Base-by-base conservation (phyloP, 805 yeast genomes). In the Debaryomyces maramus region DNA sequence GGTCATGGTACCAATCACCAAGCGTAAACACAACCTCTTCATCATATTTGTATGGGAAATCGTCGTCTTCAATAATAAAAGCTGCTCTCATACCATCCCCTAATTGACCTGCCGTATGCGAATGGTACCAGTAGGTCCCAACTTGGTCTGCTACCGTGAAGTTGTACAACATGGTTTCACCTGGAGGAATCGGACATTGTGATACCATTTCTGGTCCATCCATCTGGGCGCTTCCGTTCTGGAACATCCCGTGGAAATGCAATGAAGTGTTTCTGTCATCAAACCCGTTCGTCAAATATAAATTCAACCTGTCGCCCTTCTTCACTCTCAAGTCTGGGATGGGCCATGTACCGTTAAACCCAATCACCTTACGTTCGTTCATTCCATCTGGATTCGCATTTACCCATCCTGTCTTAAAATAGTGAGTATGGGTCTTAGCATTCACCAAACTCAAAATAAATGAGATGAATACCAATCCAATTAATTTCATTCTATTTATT, bases 71-170 rank as follows among this genome's bases (percentile, higher is more conserved):
- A 52, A 93, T 83, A 49, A 93, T 75, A 48, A 91, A 77, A 15
- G 78, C 69, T 55, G 84, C 93, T 68, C 89, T 77, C 80, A 85
- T 76, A 60, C 99, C 99, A 60, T 93, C 98, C 63, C 93, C 90
- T 55, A 89, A 89, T 65, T 90, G 95, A 52, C 90, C 91, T 16
- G 75, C 65, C 24, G 90, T 80, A 68, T 93, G 99, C 21, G 98
- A 88, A 65, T 93, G 99, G 73, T 91, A 93, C 99, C 99, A 93
- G 74, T 73, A 93, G 14, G 96, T 78, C 55, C 99, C 99, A 42
- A 73, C 80, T 66, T 93, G 97, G 46, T 78, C 73, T 36, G 77
- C 78, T 45, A 89, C 88, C 19, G 96, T 85, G 65, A 93, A 93
- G 72, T 91, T 89, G 73, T 93, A 93, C 47, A 83, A 63, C 65